phyloP scores from a whole-genome alignment of 257 asterid genomes.

The Scutellaria minor region DNA sequence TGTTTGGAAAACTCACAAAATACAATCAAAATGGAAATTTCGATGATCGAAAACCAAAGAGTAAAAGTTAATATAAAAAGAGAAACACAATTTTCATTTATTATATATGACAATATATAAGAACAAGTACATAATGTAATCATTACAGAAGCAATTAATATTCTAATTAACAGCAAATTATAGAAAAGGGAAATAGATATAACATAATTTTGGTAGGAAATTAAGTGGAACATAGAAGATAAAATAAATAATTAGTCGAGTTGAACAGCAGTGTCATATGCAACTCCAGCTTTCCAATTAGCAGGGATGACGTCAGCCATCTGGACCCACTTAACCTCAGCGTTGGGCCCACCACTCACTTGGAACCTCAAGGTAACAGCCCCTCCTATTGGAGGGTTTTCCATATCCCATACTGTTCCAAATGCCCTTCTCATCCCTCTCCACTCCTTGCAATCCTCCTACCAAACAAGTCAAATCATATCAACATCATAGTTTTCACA shows the following conservation, averaged over 20 bases:
- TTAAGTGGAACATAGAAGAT: neutral
- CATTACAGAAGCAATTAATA: no score
- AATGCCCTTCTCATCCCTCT: slow-evolving; percentile 62
- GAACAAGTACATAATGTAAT: no score
- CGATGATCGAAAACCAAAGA: no score
- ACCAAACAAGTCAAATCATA: no score
- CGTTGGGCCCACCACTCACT: slow-evolving; percentile 33
- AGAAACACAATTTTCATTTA: no score
- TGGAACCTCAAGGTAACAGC: slow-evolving; percentile 53
- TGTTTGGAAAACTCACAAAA: no score
- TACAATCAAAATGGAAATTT: no score
- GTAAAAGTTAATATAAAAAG: no score
- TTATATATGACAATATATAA: no score
- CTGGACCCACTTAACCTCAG: slow-evolving; percentile 53
- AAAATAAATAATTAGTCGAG: slow-evolving; percentile 35
- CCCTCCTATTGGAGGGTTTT: slow-evolving; percentile 64
- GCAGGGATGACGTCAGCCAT: slow-evolving; percentile 46
- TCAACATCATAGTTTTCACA: no score
- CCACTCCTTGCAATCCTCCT: slow-evolving; percentile 81
- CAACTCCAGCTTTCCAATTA: slow-evolving; percentile 71
- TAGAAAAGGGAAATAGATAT: neutral
- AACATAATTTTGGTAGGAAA: neutral
- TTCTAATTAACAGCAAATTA: no score
- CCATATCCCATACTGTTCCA: slow-evolving; percentile 69
- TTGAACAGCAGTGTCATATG: slow-evolving; percentile 65